Conservation (phyloP, 306 rosid genomes). For the Dicorynia guianensis region DNA sequence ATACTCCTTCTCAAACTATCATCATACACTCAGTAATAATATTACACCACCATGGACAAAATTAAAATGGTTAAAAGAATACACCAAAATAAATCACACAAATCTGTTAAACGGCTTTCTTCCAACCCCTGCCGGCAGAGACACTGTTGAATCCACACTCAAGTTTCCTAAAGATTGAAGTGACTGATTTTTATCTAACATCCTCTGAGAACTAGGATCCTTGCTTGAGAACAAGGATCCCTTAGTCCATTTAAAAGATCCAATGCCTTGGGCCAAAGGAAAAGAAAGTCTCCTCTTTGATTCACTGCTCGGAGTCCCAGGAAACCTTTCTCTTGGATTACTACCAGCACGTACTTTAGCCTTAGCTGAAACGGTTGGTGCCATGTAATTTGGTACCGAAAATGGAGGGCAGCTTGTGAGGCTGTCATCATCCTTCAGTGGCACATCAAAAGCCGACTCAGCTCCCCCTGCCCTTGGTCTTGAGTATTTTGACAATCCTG, state of each 20-base stretch:
- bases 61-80: conserved; percentile 51
- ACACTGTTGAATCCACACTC: conserved; percentile 89
- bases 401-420: conserved; percentile 96
- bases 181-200: conserved; percentile 64
- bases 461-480: conserved; percentile 61
- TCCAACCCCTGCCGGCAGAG: conserved; percentile 83
- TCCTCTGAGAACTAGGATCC: conserved; percentile 60
- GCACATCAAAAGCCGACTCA: conserved; percentile 66
- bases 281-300: conserved; percentile 81
- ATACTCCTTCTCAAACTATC: conserved; percentile 61
- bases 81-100: conserved; percentile 75
- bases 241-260: conserved; percentile 85
- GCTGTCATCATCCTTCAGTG: conserved; percentile 81
- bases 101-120: conserved; percentile 97
- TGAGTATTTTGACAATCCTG: conserved; percentile 51
- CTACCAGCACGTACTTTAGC: conserved; percentile 78
- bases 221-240: conserved; percentile 65
- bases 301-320: conserved; percentile 76
- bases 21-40: conserved; percentile 61
- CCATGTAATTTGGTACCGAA: conserved; percentile 90
- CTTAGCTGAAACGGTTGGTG: conserved; percentile 78
- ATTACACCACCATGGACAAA: conserved; percentile 50
- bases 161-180: conserved; percentile 65
- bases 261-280: conserved; percentile 79
- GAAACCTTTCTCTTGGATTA: conserved; percentile 77